phyloP scores from a whole-genome alignment of 495 filamentous ascomycete species.

The Bathelium albidoporum region DNA sequence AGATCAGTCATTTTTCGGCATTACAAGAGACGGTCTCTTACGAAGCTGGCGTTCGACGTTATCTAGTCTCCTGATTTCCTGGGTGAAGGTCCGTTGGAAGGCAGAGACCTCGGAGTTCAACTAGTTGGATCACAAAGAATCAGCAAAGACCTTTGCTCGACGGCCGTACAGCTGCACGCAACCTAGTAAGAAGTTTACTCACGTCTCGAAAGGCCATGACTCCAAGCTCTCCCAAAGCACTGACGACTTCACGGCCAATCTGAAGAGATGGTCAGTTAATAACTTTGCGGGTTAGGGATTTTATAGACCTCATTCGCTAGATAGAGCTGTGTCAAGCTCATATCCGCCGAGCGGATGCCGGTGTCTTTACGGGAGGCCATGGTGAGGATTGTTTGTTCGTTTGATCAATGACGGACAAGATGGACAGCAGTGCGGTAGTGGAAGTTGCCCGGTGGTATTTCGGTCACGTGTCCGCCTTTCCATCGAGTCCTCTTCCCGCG shows the following conservation, averaged over 20 bases:
- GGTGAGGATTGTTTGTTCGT: constrained; percentile 16
- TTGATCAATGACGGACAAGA: neutral
- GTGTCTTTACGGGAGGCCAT: constrained; percentile 63
- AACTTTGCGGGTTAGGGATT: neutral
- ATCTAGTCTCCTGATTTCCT: constrained; percentile 91
- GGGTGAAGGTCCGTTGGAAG: constrained; percentile 94
- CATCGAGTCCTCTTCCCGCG: neutral
- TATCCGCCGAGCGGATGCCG: constrained; percentile 98
- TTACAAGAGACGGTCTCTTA: constrained; percentile 38
- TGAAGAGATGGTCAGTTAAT: neutral
- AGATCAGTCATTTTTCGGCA: constrained; percentile 10
- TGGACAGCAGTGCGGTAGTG: neutral
- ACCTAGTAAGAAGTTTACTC: too few species aligned
- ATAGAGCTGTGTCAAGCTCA: constrained; percentile 99
- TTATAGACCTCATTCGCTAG: constrained; percentile 66
- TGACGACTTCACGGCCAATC: constrained; percentile 95
- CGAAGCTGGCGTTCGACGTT: constrained; percentile 96
- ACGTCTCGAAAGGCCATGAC: constrained; percentile 96
- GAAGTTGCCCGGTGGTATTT: neutral
- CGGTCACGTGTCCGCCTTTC: neutral
- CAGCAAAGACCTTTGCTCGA: constrained; percentile 9
- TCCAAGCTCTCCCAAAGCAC: constrained; percentile 89
- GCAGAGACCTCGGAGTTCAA: constrained; percentile 85
- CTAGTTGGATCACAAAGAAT: constrained; percentile 39
- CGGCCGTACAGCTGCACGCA: too few species aligned